Evolutionary conservation across 108 stramenopile genomes (phyloP).

Genomic region (Hondaea fermentalgiana): DNA sequence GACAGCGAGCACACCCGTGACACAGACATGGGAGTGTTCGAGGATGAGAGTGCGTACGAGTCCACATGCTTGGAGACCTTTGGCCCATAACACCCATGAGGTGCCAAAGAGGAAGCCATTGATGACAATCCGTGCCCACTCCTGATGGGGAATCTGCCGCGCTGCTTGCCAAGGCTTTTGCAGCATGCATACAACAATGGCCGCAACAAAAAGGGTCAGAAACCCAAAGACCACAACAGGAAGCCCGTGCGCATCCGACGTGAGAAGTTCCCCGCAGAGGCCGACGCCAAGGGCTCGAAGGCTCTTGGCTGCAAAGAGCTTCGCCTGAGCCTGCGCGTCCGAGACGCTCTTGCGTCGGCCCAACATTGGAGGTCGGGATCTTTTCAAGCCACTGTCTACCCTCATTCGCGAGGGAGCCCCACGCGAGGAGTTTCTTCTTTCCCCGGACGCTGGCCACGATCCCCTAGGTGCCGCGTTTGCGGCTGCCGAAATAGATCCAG

Average conservation of each 20-base stretch:
- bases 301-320: neutral
- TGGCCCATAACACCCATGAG: neutral
- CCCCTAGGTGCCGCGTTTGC: no score
- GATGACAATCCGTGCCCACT: neutral
- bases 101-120: neutral
- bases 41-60: neutral
- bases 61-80: neutral
- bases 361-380: no score
- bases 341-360: no score
- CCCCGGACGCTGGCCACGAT: no score
- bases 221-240: slow-evolving; percentile 6
- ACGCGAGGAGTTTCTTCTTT: no score
- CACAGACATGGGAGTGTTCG: neutral
- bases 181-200: neutral
- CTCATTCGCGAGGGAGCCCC: no score
- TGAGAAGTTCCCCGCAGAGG: neutral
- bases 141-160: neutral
- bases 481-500: no score
- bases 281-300: neutral
- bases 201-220: neutral
- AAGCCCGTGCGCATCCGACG: neutral
- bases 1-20: neutral
- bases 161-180: neutral
- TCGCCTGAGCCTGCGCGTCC: neutral
- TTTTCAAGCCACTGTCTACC: no score